Evolutionary conservation across 768 basidiomycete genomes (phyloP), one percentile per base, ranked within the genome.

Genomic region (Trametes villosa): DNA sequence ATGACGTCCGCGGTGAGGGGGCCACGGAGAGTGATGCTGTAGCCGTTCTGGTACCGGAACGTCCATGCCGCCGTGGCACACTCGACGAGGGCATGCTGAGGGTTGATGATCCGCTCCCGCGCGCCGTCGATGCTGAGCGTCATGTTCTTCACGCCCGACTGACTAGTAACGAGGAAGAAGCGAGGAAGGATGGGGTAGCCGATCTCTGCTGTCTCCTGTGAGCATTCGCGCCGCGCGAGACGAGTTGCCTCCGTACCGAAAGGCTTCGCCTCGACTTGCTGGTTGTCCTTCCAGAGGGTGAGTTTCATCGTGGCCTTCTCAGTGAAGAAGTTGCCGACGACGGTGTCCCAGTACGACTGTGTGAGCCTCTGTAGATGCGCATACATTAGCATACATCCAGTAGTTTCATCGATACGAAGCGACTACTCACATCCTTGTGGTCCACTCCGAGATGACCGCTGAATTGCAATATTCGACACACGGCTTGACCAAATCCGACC

Each of bases 271-370:
- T 93, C 92, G 26, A 79, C 82, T 66, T 79, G 82, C 69, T 86
- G 84, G 67, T 89, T 92, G 71, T 92, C 91, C 70, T 91, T 91
- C 92, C 92, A 93, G n/a, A 94, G 75, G 3, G 90, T 92, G 65
- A 94, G 80, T 71, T 86, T 90, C 84, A 93, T 85, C 46, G 83
- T 73, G 22, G 90, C 88, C 59, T 84, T 83, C 2, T 85, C 81
- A 9, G 84, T 83, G 68, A 93, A 94, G 64, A 86, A 92, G 29
- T 87, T 84, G 49, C 79, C 78, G 60, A 92, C 82, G 36, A 91
- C 67, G 3, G 77, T 75, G 12, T 78, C 77, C 92, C 92, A 94
- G 77, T 82, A 89, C 15, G 81, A 77, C 46, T 89, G 75, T 66
- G 84, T 80, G 49, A 85, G 70, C 81, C 89, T 89, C 81, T 89